These are phyloP conservation scores for Petasospora rhodanensis DNA, from an alignment of 1,139 yeast species.

Conservation along the genomic window DNA sequence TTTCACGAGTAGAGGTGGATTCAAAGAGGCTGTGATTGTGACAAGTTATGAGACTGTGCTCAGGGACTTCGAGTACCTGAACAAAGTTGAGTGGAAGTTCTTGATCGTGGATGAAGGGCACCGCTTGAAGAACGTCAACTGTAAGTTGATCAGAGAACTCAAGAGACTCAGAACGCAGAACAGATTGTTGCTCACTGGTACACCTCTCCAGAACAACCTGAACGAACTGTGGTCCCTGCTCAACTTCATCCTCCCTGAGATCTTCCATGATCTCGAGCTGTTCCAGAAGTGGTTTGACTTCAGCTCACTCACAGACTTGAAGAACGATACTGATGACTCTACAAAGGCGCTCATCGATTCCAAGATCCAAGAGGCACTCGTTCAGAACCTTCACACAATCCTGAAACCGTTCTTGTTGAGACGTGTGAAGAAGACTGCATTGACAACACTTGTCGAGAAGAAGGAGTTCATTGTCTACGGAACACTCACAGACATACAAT, in stretches of 20 bases:
- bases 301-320: constrained; percentile 38
- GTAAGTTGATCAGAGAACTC: constrained; percentile 65
- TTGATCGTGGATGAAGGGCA: constrained; percentile 96
- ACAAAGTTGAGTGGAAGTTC: constrained; percentile 64
- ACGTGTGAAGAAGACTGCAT: constrained; percentile 71
- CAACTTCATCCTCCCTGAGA: constrained; percentile 86
- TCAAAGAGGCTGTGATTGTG: constrained; percentile 43
- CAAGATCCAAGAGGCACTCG: constrained; percentile 59
- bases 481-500: constrained; percentile 60
- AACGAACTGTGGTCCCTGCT: constrained; percentile 87
- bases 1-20: constrained; percentile 21
- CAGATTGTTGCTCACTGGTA: constrained; percentile 79
- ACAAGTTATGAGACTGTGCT: constrained; percentile 83
- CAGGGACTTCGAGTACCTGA: constrained; percentile 54
- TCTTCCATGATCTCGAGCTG: constrained; percentile 81
- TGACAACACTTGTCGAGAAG: constrained; percentile 72
- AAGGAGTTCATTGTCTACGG: constrained; percentile 82
- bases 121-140: constrained; percentile 76
- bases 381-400: constrained; percentile 78
- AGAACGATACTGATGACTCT: constrained; percentile 31
- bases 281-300: constrained; percentile 95
- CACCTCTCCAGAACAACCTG: constrained; percentile 88
- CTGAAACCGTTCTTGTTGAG: constrained; percentile 83
- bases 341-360: constrained; percentile 48
- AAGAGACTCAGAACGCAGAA: constrained; percentile 64